A percentile compares a stretch with the other conserved stretches of the same genome.
Evolutionary conservation across 352 stramenopile genomes (phyloP).

Genomic region (Nothophytophthora sp.): DNA sequence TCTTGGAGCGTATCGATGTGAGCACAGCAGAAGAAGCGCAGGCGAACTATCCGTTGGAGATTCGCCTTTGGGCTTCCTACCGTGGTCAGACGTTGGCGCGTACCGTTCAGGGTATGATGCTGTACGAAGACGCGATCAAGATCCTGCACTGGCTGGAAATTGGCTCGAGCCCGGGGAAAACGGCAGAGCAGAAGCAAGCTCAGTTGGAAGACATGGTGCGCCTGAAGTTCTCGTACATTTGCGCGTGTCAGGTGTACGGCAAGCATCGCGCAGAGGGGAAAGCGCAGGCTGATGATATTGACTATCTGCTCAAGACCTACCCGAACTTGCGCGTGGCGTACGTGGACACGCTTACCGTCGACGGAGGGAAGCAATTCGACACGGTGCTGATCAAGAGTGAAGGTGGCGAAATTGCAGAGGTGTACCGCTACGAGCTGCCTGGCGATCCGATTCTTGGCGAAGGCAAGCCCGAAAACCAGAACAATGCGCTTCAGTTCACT

Average conservation of each 20-base stretch:
- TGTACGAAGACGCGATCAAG: slow-evolving; percentile 85
- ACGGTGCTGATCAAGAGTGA: slow-evolving; percentile 77
- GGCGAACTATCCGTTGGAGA: slow-evolving; percentile 63
- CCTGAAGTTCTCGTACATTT: slow-evolving; percentile 86
- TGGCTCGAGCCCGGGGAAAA: slow-evolving; percentile 62
- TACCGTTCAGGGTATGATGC: slow-evolving; percentile 83
- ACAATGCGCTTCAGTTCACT: slow-evolving; percentile 86
- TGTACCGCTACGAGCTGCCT: slow-evolving; percentile 79
- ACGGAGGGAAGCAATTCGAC: slow-evolving; percentile 48
- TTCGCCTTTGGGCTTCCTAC: slow-evolving; percentile 78
- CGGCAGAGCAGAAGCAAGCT: slow-evolving; percentile 69
- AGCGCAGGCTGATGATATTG: slow-evolving; percentile 68
- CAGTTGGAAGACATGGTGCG: slow-evolving; percentile 81
- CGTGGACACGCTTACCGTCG: slow-evolving; percentile 60
- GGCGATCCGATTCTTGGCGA: slow-evolving; percentile 85
- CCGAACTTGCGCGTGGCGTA: slow-evolving; percentile 83
- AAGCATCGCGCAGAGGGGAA: slow-evolving; percentile 76
- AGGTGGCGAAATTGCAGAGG: slow-evolving; percentile 62
- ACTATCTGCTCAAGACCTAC: slow-evolving; percentile 75
- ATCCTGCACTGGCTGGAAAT: slow-evolving; percentile 85
- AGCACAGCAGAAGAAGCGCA: slow-evolving; percentile 62
- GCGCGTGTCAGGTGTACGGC: slow-evolving; percentile 82
- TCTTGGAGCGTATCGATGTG: slow-evolving; percentile 75
- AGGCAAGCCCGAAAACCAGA: slow-evolving; percentile 90
- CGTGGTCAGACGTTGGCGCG: slow-evolving; percentile 74